Evolutionary conservation across 2,329 filamentous ascomycete species (phyloP).

Genomic region (Aspergillus costaricaensis): DNA sequence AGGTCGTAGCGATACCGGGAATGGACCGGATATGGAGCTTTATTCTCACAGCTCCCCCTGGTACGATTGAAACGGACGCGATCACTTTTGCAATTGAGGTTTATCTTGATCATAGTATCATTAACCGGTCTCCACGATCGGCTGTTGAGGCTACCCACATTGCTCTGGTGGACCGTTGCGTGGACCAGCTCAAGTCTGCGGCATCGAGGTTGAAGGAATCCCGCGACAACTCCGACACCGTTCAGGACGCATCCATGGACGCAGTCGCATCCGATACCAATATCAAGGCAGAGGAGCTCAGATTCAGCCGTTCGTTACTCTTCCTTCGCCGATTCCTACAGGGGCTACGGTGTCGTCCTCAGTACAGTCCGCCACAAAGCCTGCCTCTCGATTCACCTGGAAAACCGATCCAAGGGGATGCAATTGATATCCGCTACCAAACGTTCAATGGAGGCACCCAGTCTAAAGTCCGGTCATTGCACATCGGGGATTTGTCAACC

Average conservation of each 20-base stretch:
- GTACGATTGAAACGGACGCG: constrained; percentile 67
- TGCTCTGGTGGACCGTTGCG: constrained; percentile 70
- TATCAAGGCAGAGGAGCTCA: constrained; percentile 57
- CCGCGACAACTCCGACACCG: constrained; percentile 42
- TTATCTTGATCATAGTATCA: constrained; percentile 61
- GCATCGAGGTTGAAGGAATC: constrained; percentile 58
- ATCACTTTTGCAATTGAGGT: constrained; percentile 72
- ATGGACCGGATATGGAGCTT: constrained; percentile 81
- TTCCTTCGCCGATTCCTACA: constrained; percentile 69
- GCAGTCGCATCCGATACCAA: constrained; percentile 52
- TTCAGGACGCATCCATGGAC: constrained; percentile 56
- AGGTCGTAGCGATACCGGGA: constrained; percentile 50
- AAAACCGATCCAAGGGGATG: constrained; percentile 61
- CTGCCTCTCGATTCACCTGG: constrained; percentile 60
- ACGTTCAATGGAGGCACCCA: constrained; percentile 65
- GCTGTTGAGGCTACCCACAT: constrained; percentile 64
- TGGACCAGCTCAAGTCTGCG: constrained; percentile 67
- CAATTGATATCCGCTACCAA: constrained; percentile 71
- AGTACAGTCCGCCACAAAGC: constrained; percentile 63
- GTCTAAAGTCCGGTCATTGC: constrained; percentile 62
- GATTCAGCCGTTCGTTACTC: constrained; percentile 68
- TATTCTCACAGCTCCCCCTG: constrained; percentile 67
- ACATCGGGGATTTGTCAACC: constrained; percentile 71
- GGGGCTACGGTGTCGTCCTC: constrained; percentile 52
- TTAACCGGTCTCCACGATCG: constrained; percentile 45